Conservation (phyloP, 805 yeast genomes). For the Lachancea waltii region DNA sequence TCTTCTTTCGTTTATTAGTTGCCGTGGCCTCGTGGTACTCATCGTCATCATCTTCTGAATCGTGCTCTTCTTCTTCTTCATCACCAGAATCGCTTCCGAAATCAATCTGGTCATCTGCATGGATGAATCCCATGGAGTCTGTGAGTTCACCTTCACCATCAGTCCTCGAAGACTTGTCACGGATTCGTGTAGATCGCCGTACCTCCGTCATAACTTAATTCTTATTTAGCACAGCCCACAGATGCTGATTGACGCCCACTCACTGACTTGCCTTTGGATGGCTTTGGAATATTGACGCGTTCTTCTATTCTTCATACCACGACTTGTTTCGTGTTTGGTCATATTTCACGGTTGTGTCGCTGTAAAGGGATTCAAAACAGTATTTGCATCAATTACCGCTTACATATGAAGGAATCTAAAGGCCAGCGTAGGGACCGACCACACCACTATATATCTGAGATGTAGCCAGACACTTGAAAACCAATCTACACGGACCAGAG, state of each 20-base stretch:
- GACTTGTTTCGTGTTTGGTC: no score
- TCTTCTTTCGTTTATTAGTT: conserved; percentile 12
- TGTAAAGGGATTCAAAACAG: no score
- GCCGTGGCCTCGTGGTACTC: conserved; percentile 6
- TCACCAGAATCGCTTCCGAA: conserved; percentile 23
- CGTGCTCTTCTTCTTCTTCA: conserved; percentile 19
- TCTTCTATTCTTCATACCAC: no score
- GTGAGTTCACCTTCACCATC: conserved; percentile 8
- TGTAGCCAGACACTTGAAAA: no score
- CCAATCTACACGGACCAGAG: no score
- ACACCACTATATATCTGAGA: no score
- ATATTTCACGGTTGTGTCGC: no score
- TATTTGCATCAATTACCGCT: not conserved
- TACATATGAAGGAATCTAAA: no score
- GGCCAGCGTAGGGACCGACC: no score
- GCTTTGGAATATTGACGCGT: no score
- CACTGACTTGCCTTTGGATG: no score
- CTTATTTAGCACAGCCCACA: not conserved
- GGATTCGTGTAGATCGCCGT: conserved; percentile 35
- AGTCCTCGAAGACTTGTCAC: conserved; percentile 15
- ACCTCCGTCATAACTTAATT: conserved; percentile 19
- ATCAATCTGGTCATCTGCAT: conserved; percentile 14
- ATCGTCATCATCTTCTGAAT: conserved; percentile 12
- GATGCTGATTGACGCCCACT: no score
- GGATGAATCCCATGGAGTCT: conserved; percentile 11